These are phyloP conservation scores for Capsicum baccatum DNA, from an alignment of 257 asterid species.

Conservation along the genomic window DNA sequence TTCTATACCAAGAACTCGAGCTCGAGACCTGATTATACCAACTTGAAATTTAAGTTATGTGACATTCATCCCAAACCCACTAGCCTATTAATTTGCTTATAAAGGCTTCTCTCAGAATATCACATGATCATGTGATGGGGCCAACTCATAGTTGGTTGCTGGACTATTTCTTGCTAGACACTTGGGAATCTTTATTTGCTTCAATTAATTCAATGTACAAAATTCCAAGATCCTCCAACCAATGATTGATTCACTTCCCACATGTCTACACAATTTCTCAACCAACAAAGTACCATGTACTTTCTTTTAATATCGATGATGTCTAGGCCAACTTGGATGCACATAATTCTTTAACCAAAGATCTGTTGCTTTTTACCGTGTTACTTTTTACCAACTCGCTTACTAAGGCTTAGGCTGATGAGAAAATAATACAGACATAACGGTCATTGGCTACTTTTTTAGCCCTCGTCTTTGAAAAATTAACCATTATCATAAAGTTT, in stretches of 20 bases:
- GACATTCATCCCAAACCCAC: not conserved
- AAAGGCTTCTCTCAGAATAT: conserved; percentile 30
- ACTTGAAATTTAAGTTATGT: not conserved
- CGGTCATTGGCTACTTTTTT: not conserved
- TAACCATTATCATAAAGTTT: not conserved
- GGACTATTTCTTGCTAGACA: conserved; percentile 27
- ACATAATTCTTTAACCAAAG: not conserved
- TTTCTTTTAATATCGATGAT: not conserved
- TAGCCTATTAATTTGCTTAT: conserved; percentile 30
- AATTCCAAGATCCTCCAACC: conserved; percentile 12
- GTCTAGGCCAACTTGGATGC: not conserved
- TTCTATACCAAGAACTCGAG: not conserved
- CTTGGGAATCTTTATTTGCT: conserved; percentile 31
- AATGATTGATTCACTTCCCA: conserved; percentile 41
- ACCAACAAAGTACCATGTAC: not conserved
- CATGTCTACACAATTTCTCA: conserved; percentile 13
- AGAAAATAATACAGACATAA: not conserved
- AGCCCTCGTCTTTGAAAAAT: not conserved
- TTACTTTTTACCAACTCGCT: not conserved
- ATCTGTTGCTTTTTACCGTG: not conserved
- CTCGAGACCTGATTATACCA: not conserved
- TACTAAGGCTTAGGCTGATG: not conserved
- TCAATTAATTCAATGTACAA: conserved; percentile 33
- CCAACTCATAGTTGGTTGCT: conserved; percentile 38
- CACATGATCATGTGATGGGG: conserved; percentile 42